Evolutionary conservation across 2,329 filamentous ascomycete species (phyloP).

Genomic region (Ilyonectria destructans): DNA sequence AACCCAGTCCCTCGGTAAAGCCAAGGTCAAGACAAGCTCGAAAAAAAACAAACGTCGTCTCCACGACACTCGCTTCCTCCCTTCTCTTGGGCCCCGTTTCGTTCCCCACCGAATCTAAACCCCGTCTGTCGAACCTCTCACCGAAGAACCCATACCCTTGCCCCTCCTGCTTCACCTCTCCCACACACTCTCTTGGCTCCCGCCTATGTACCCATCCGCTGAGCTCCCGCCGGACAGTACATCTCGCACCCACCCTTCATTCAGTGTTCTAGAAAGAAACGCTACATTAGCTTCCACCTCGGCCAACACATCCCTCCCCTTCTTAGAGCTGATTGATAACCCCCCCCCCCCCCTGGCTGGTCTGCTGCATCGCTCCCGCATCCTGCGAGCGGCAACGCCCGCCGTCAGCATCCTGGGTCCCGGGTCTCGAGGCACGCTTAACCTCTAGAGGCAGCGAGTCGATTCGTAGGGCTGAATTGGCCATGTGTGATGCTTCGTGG

Average conservation of each 20-base stretch:
- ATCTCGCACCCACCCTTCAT: background rate
- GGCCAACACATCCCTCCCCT: conserved; percentile 12
- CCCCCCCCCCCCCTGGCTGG: conserved; percentile 29
- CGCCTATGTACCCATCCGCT: conserved; percentile 14
- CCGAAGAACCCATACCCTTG: conserved; percentile 27
- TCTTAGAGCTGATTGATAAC: conserved; percentile 33
- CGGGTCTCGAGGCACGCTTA: conserved; percentile 45
- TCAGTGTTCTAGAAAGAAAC: conserved; percentile 13
- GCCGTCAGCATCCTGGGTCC: conserved; percentile 42
- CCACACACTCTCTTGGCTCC: conserved; percentile 31
- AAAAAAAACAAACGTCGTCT: background rate
- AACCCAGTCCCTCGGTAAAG: background rate
- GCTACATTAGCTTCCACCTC: conserved; percentile 24
- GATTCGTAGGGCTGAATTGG: conserved; percentile 44
- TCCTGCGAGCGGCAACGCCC: conserved; percentile 45
- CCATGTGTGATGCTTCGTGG: background rate
- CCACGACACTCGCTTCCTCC: background rate
- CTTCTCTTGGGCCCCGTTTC: conserved; percentile 22
- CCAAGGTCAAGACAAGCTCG: background rate
- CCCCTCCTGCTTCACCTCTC: conserved; percentile 27
- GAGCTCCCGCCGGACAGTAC: conserved; percentile 7
- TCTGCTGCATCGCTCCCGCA: conserved; percentile 40
- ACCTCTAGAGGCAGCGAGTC: conserved; percentile 47
- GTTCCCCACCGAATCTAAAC: conserved; percentile 37
- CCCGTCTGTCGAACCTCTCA: conserved; percentile 21